Base-by-base conservation (phyloP, 2,329 filamentous ascomycete genomes). In the Aspergillus sp. region DNA sequence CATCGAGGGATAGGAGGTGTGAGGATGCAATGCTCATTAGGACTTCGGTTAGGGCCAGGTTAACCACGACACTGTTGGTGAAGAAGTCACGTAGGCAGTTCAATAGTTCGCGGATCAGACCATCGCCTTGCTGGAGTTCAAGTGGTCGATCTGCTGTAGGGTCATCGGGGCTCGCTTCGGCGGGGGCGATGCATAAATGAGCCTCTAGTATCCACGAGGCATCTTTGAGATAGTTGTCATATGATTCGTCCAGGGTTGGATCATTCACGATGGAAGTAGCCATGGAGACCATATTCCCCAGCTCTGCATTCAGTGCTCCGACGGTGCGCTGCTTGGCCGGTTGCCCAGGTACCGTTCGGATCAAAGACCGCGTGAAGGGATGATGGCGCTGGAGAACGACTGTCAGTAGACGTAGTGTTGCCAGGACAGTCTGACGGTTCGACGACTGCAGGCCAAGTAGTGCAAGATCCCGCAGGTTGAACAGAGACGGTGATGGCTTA, bases 381-480 rank as follows among this genome's bases (percentile, higher is more conserved):
- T 95, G 90, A 65, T 97, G 91, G 55, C 89, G 83, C 63, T 85
- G 85, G 49, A 97, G 75, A 53, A 98, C 88, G 9, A 89, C 84
- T 3, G 89, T 91, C 13, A 95, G 79, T 5, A 98, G 77, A 57
- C 91, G 90, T 41, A 98, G 75, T 0, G 91, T 95, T 9, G 94
- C 88, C 53, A 88, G 83, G 13, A 95, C 85, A 1, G 93, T 97
- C 63, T 96, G 90, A 45, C 86, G 80, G 60, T 93, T 96, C 41
- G 80, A 78, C 0, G 93, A 97, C 49, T 83, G 80, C 22, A 96
- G 74, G 60, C 90, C 95, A 32, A 90, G 87, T 2, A 94, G 76
- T 25, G 95, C 85, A 10, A 98, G 78, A 69, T 98, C 93, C 20
- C 94, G 88, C 7, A 98, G 74, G 62, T 94, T 97, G 74, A 96